Evolutionary conservation across 2,329 filamentous ascomycete species (phyloP).

Genomic region (Polychaeton citri): DNA sequence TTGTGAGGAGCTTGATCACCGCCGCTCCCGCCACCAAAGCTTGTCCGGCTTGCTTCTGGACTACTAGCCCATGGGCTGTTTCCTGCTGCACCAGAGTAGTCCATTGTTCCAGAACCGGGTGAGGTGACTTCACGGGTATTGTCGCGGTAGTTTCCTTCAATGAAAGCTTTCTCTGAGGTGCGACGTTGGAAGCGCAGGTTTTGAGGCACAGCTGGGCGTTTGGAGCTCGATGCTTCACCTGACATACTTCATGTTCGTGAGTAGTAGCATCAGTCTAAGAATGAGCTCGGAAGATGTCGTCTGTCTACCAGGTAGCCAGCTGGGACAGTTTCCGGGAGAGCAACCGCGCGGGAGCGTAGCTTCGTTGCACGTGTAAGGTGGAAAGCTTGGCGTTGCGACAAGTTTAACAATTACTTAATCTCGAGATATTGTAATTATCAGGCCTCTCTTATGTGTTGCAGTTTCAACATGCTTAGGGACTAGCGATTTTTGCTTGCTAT

Average conservation of each 20-base stretch:
- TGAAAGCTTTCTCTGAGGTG: slow-evolving; percentile 20
- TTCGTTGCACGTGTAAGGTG: too few species aligned
- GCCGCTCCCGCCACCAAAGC: slow-evolving; percentile 26
- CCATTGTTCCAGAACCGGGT: slow-evolving; percentile 35
- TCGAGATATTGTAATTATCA: too few species aligned
- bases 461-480: too few species aligned
- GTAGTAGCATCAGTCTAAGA: too few species aligned
- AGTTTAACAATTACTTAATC: too few species aligned
- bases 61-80: slow-evolving; percentile 52
- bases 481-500: too few species aligned
- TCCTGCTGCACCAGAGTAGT: slow-evolving; percentile 41
- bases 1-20: slow-evolving; percentile 13
- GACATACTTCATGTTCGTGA: background rate
- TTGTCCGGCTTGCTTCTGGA: slow-evolving; percentile 37
- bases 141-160: slow-evolving; percentile 19
- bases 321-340: too few species aligned
- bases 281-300: too few species aligned
- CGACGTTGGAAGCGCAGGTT: slow-evolving; percentile 23
- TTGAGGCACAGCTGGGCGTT: slow-evolving; percentile 3
- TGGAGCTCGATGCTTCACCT: slow-evolving; percentile 12
- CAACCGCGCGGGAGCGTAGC: too few species aligned
- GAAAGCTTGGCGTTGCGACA: too few species aligned
- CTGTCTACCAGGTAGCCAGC: too few species aligned
- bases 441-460: too few species aligned
- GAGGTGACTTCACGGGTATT: slow-evolving; percentile 11